A percentile compares a stretch with the other conserved stretches of the same genome.
phyloP scores from a whole-genome alignment of 2,329 filamentous ascomycete genomes.

The Claviceps sp. region DNA sequence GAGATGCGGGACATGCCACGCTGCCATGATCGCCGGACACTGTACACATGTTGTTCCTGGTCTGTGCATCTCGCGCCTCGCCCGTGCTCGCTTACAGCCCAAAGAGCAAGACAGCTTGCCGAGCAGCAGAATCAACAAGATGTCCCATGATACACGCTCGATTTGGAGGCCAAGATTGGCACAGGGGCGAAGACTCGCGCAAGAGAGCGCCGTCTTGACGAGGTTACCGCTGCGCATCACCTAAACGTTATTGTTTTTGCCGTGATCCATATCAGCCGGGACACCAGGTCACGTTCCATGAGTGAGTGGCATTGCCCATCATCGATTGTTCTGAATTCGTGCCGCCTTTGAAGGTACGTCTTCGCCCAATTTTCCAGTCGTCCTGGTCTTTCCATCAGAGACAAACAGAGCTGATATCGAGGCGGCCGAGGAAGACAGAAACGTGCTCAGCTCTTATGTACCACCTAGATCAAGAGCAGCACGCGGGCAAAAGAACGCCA shows the following conservation, averaged over 20 bases:
- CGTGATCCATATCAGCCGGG: not conserved
- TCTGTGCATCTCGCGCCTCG: not conserved
- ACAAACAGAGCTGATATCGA: not conserved
- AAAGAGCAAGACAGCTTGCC: too few species aligned
- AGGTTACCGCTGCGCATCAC: not conserved
- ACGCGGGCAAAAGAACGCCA: constrained; percentile 10
- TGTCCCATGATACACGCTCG: not conserved
- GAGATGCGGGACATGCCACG: not conserved
- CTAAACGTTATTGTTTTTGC: not conserved
- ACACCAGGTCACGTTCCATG: not conserved
- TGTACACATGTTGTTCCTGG: not conserved
- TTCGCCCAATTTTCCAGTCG: not conserved
- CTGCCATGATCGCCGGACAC: not conserved
- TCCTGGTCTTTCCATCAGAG: not conserved
- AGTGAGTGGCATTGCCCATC: not conserved
- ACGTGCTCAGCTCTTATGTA: not conserved
- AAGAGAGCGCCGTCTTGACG: not conserved
- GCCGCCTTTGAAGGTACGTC: not conserved
- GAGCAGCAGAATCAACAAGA: not conserved
- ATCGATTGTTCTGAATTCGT: not conserved
- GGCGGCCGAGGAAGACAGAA: constrained; percentile 6
- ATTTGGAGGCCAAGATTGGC: not conserved
- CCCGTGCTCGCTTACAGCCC: not conserved
- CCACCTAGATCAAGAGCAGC: too few species aligned
- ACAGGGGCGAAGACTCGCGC: not conserved